phyloP scores from a whole-genome alignment of 139 green algal species.

The Coelastrella sp. region DNA sequence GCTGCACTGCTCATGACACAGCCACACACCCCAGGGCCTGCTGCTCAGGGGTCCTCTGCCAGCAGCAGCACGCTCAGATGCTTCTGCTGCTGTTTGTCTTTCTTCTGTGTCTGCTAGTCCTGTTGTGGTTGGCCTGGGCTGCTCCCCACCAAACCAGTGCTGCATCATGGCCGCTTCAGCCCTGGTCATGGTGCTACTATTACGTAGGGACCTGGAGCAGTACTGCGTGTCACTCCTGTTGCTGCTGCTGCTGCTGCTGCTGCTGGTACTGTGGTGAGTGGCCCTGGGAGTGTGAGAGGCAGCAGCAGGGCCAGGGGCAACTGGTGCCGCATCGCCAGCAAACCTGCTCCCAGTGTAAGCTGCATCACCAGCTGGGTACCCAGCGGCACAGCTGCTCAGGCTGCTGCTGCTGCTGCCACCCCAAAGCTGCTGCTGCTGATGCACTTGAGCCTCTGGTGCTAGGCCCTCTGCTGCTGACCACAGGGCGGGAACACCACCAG shows the following conservation, averaged over 20 bases:
- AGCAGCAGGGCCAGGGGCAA: background rate
- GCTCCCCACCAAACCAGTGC: constrained; percentile 35
- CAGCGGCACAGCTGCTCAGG: constrained; percentile 18
- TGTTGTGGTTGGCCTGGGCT: background rate
- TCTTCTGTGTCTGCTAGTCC: background rate
- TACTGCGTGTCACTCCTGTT: background rate
- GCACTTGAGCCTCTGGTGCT: background rate
- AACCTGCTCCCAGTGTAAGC: background rate
- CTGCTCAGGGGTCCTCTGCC: background rate
- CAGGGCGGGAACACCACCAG: background rate
- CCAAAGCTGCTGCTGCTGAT: constrained; percentile 13
- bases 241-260: background rate
- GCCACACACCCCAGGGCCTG: constrained; percentile 17
- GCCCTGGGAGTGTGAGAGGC: background rate
- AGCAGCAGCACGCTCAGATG: background rate
- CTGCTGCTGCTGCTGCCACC: constrained; percentile 32
- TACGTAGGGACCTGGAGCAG: background rate
- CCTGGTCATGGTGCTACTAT: constrained; percentile 39
- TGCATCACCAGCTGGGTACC: constrained; percentile 1
- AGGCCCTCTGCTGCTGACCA: constrained; percentile 31
- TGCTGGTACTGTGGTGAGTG: too few species aligned
- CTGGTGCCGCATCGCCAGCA: too few species aligned
- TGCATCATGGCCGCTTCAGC: constrained; percentile 45
- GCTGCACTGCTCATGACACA: background rate
- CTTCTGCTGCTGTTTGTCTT: background rate